Evolutionary conservation across 2,329 filamentous ascomycete genomes (phyloP).

Genomic region (Gaeumannomyces tritici): DNA sequence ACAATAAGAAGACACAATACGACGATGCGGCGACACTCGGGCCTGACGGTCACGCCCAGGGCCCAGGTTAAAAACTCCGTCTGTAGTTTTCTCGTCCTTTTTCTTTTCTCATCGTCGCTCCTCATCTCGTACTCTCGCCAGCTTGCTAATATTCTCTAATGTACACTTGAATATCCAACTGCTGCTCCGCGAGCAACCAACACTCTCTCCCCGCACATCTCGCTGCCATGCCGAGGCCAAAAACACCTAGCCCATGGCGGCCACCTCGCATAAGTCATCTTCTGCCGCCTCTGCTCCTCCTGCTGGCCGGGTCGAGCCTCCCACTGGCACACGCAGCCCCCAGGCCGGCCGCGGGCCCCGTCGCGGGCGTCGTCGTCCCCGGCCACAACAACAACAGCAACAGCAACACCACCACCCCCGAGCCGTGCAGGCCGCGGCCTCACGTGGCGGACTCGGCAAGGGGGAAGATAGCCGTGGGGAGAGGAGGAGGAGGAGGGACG

Average conservation of each 20-base stretch:
- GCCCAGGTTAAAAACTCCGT: neutral
- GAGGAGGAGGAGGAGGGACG: neutral
- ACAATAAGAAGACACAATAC: neutral
- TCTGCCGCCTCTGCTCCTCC: neutral
- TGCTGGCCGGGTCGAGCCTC: neutral
- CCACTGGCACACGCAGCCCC: neutral
- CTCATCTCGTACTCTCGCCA: neutral
- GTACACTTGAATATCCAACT: neutral
- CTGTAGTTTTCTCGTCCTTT: neutral
- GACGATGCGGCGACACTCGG: neutral
- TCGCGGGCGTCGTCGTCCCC: neutral
- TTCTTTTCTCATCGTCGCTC: neutral
- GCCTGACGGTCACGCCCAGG: neutral
- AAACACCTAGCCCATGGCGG: neutral
- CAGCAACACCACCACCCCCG: neutral
- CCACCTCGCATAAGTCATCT: neutral
- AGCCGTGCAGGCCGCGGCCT: neutral
- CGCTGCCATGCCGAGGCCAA: neutral
- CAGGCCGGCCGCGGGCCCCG: neutral
- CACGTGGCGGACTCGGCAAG: neutral
- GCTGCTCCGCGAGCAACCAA: neutral
- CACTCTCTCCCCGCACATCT: neutral
- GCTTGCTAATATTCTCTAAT: neutral
- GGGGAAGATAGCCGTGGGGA: neutral
- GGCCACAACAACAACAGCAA: too few relatives aligned